Evolutionary conservation across 192 early-diverging fungal species (phyloP).

Genomic region (Umbelopsis sp.): DNA sequence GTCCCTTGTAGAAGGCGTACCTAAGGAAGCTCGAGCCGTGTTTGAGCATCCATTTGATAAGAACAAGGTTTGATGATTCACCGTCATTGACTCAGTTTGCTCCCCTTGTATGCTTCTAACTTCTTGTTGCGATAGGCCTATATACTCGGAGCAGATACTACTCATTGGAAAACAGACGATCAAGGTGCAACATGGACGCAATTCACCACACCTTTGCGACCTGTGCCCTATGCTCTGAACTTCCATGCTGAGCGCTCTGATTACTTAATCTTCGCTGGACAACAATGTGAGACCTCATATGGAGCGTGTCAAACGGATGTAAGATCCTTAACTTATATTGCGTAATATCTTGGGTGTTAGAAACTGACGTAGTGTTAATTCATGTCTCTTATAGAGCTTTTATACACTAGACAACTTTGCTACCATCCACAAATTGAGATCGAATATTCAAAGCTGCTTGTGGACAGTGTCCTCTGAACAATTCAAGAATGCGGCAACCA

Average conservation of each 20-base stretch:
- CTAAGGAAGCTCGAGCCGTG: slow-evolving; percentile 45
- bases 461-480: slow-evolving; percentile 68
- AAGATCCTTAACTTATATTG: background rate
- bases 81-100: background rate
- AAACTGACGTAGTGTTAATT: background rate
- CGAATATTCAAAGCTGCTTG: slow-evolving; percentile 65
- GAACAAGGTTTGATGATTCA: slow-evolving; percentile 48
- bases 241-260: slow-evolving; percentile 73
- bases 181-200: slow-evolving; percentile 57
- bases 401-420: slow-evolving; percentile 75
- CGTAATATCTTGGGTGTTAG: background rate
- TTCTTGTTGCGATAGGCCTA: slow-evolving; percentile 46
- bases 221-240: slow-evolving; percentile 27
- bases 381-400: slow-evolving; percentile 38
- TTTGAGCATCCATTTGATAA: slow-evolving; percentile 68
- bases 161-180: slow-evolving; percentile 64
- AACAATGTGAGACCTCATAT: slow-evolving; percentile 53
- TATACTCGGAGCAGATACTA: slow-evolving; percentile 48
- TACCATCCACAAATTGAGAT: slow-evolving; percentile 52
- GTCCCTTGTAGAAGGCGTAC: slow-evolving; percentile 50
- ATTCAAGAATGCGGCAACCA: slow-evolving; percentile 63
- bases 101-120: background rate
- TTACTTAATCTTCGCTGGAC: slow-evolving; percentile 67
- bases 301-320: slow-evolving; percentile 40
- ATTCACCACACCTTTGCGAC: slow-evolving; percentile 49